These are phyloP conservation scores for Handroanthus guayacan DNA, from an alignment of 257 asterid species.

Conservation along the genomic window DNA sequence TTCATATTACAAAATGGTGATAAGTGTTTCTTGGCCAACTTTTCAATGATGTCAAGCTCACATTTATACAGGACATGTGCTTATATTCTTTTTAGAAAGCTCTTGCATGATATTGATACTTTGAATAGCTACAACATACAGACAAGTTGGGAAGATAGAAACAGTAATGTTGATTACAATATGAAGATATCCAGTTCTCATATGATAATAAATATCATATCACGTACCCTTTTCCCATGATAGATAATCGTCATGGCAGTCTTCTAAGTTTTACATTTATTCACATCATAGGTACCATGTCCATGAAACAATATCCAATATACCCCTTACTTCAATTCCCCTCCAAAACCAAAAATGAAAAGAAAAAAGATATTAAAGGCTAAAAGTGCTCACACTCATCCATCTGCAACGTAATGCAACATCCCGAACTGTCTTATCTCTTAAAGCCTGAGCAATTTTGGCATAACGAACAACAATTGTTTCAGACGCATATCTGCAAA, in stretches of 20 bases:
- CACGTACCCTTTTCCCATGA: background rate
- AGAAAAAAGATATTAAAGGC: background rate
- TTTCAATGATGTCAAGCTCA: background rate
- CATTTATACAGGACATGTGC: slow-evolving; percentile 4
- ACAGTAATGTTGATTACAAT: background rate
- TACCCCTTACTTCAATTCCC: background rate
- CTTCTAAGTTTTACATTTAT: background rate
- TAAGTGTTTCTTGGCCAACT: background rate
- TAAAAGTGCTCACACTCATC: slow-evolving; percentile 77
- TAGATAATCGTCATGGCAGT: slow-evolving; percentile 1
- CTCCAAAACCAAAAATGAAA: slow-evolving; percentile 10
- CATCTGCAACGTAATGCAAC: slow-evolving; percentile 93
- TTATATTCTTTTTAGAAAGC: slow-evolving; percentile 2
- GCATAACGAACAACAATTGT: slow-evolving; percentile 63
- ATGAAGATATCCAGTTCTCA: background rate
- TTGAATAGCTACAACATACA: slow-evolving; percentile 8
- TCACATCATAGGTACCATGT: background rate
- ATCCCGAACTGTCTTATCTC: slow-evolving; percentile 94
- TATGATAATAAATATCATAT: slow-evolving; percentile 1
- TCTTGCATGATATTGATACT: background rate
- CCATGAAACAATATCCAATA: background rate
- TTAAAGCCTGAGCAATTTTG: slow-evolving; percentile 71
- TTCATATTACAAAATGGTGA: background rate
- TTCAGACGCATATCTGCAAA: slow-evolving; percentile 78
- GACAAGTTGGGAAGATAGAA: background rate